phyloP scores from a whole-genome alignment of 192 early-diverging fungal species.

The Haplosporangium gracile region DNA sequence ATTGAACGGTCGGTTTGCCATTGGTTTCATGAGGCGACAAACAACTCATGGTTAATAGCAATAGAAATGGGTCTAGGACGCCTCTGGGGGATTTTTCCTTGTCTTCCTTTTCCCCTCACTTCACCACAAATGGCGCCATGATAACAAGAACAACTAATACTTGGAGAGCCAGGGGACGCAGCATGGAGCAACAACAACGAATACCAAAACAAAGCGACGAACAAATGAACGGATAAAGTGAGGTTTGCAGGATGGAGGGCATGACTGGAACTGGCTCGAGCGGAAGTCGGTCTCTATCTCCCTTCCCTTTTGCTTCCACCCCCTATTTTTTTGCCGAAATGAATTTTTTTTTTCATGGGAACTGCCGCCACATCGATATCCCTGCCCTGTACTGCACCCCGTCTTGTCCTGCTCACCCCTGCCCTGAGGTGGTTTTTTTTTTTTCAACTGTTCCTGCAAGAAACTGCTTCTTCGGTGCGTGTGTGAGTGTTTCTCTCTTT shows the following conservation, averaged over 20 bases:
- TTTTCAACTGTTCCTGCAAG: background rate
- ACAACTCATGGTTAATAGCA: background rate
- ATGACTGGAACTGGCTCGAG: background rate
- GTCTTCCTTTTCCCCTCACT: background rate
- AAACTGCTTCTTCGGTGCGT: background rate
- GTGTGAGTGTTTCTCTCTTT: background rate
- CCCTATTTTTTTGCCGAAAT: slow-evolving; percentile 20
- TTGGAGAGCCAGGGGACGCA: background rate
- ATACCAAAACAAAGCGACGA: background rate
- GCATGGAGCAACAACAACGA: background rate
- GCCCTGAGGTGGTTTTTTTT: slow-evolving; percentile 3
- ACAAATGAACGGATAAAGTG: background rate
- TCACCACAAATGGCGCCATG: background rate
- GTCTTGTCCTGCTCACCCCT: background rate
- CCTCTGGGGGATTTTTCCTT: background rate
- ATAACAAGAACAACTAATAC: background rate
- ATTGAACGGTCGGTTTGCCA: background rate
- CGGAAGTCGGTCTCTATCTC: background rate
- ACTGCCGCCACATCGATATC: slow-evolving; percentile 5
- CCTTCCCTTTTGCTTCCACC: background rate
- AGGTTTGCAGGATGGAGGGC: background rate
- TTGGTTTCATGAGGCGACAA: background rate
- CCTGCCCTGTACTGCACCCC: background rate
- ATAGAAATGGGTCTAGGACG: background rate
- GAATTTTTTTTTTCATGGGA: slow-evolving; percentile 31